phyloP scores from a whole-genome alignment of 2,329 filamentous ascomycete species.

The Colletotrichum cuscutae region DNA sequence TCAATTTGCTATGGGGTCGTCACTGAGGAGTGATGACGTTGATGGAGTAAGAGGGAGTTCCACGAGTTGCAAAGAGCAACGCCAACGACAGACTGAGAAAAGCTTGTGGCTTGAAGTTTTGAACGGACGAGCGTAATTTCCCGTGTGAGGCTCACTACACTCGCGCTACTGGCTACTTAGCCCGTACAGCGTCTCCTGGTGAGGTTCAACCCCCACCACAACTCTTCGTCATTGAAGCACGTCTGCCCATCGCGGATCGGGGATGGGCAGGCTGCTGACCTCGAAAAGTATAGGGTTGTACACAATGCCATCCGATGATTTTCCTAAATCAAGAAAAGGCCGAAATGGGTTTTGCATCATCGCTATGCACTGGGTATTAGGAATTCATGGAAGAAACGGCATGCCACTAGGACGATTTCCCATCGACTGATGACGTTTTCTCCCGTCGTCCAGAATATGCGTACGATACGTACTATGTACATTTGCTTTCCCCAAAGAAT shows the following conservation, averaged over 20 bases:
- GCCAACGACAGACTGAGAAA: not conserved
- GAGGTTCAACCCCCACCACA: constrained; percentile 23
- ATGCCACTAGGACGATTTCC: not conserved
- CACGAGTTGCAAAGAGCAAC: not conserved
- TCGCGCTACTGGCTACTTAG: not conserved
- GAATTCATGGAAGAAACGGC: not conserved
- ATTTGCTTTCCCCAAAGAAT: not conserved
- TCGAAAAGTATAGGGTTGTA: not conserved
- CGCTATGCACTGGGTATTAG: not conserved
- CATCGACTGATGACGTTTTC: not conserved
- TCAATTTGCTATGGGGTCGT: not conserved
- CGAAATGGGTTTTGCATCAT: constrained; percentile 14
- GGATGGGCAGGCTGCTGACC: not conserved
- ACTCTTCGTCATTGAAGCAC: constrained; percentile 1
- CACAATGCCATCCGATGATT: not conserved
- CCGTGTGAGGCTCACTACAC: not conserved
- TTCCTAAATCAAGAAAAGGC: not conserved
- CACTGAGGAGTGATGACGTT: constrained; percentile 3
- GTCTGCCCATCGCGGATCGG: not conserved
- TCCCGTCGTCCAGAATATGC: not conserved
- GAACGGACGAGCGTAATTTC: not conserved
- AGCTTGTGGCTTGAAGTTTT: not conserved
- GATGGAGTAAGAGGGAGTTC: not conserved
- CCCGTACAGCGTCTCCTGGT: not conserved
- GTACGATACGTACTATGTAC: not conserved